Evolutionary conservation across 371 early-diverging fungal species (phyloP), one percentile per base, ranked within the genome.

Genomic region (Paraphysoderma sedebokerense): DNA sequence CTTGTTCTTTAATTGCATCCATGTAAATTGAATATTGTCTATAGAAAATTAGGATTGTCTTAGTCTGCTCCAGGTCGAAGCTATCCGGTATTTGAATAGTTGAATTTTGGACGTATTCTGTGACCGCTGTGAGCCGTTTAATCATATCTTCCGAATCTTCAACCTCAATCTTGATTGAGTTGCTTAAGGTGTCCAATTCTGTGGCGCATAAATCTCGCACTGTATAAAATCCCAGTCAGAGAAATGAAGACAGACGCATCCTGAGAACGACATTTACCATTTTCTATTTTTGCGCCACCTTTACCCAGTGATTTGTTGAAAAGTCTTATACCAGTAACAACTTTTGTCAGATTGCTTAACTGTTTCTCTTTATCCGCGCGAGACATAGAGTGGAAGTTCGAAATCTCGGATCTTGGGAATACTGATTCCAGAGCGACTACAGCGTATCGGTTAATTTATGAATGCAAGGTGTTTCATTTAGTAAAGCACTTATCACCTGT

Each of bases 371-470:
- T 67, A 32, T 68, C 73, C 41, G 46, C 49, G 6, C 69, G 53
- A 2, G 62, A 40, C 0, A 72, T 58, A 4, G 60, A 53, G 26
- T 68, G 57, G 57, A 70, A 72, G 1, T 64, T 52, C 8, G 57
- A 52, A 12, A 72, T 57, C 49, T 72, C 73, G 19, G 59, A 57
- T 50, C 64, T 65, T n/a, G 73, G 73, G 40, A 72, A 72, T 11
- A 70, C 70, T 0, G 68, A 68, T 48, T 72, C 73, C 19, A 72
- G 58, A 15, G 69, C 73, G 29, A 69, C 70, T 68, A 46, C n/a
- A 20, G 15, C 13, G 44, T 27, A 12, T n/a, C n/a, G n/a, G n/a
- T n/a, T n/a, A n/a, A n/a, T n/a, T n/a, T 17, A 13, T 17, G 30
- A 30, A 22, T 22, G 15, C 49, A 36, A 53, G 3, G 29, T 31